Evolutionary conservation across 2,329 filamentous ascomycete species (phyloP).

Genomic region (Sphaerulina musiva): DNA sequence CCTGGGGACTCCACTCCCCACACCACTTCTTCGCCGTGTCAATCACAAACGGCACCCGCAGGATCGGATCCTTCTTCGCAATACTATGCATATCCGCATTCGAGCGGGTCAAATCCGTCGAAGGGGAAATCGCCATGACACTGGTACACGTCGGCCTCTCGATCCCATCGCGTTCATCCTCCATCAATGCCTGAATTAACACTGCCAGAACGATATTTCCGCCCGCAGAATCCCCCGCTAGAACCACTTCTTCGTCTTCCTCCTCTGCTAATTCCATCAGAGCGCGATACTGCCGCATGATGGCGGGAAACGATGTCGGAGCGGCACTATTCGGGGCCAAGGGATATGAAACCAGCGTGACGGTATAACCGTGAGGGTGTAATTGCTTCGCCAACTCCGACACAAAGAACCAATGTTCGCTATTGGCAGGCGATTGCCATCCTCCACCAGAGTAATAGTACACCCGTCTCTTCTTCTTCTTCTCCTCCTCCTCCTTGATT

Average conservation of each 20-base stretch:
- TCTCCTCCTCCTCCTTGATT: constrained; percentile 2
- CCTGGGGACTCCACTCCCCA: constrained; percentile 37
- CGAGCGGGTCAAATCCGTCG: constrained; percentile 43
- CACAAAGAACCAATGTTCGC: constrained; percentile 49
- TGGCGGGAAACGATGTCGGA: constrained; percentile 42
- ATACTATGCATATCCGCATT: constrained; percentile 42
- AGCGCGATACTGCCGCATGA: constrained; percentile 41
- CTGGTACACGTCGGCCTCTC: constrained; percentile 29
- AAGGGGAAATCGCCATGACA: constrained; percentile 45
- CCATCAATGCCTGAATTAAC: constrained; percentile 35
- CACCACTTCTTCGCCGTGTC: constrained; percentile 41
- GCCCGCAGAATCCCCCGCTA: constrained; percentile 52
- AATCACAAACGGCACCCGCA: constrained; percentile 40
- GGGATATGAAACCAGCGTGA: constrained; percentile 49
- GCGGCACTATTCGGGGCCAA: constrained; percentile 51
- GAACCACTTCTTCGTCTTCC: constrained; percentile 40
- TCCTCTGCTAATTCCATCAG: constrained; percentile 38
- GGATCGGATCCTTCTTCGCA: constrained; percentile 42
- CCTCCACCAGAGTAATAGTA: constrained; percentile 54
- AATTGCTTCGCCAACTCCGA: constrained; percentile 42
- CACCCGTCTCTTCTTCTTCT: constrained; percentile 33
- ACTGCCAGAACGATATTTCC: constrained; percentile 48
- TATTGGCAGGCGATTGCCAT: constrained; percentile 48
- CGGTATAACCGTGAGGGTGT: constrained; percentile 26
- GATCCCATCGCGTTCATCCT: constrained; percentile 21